phyloP scores from a whole-genome alignment of 768 basidiomycete species.

The Lactarius trivialis region DNA sequence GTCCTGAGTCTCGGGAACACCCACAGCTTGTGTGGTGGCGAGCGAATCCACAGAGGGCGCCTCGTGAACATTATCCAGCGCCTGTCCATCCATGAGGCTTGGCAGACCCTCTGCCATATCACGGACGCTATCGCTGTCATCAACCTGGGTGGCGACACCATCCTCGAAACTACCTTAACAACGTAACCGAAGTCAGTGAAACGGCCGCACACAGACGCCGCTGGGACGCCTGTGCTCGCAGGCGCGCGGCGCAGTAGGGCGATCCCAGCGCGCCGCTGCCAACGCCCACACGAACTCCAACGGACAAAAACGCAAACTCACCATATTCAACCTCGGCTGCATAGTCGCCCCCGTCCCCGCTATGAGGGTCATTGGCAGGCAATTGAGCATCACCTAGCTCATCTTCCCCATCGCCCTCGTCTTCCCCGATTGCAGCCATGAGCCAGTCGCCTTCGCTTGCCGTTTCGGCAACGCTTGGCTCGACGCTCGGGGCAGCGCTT shows the following conservation, averaged over 20 bases:
- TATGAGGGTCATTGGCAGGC: constrained; percentile 9
- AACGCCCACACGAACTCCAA: constrained; percentile 28
- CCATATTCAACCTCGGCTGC: constrained; percentile 24
- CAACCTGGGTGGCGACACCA: constrained; percentile 27
- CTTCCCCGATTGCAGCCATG: constrained; percentile 80
- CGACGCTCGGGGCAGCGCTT: constrained; percentile 66
- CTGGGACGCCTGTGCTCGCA: constrained; percentile 19
- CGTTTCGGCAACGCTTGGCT: constrained; percentile 58
- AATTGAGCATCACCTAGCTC: constrained; percentile 25
- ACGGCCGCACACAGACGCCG: constrained; percentile 36
- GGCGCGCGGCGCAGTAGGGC: constrained; percentile 21
- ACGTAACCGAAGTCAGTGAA: constrained; percentile 56
- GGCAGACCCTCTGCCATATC: constrained; percentile 19
- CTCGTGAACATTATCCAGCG: constrained; percentile 21
- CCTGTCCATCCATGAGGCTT: constrained; percentile 22
- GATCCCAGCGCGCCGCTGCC: constrained; percentile 28
- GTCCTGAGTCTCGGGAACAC: constrained; percentile 14
- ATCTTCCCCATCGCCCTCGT: constrained; percentile 46
- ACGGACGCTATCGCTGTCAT: constrained; percentile 21
- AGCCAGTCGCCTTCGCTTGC: constrained; percentile 79
- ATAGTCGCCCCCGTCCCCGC: constrained; percentile 11
- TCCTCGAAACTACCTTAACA: constrained; percentile 41
- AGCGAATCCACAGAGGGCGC: constrained; percentile 14
- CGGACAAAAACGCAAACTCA: constrained; percentile 28
- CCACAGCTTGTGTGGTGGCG: constrained; percentile 16